Base-by-base conservation (phyloP, 116 monocot genomes). In the Posidonia oceanica region DNA sequence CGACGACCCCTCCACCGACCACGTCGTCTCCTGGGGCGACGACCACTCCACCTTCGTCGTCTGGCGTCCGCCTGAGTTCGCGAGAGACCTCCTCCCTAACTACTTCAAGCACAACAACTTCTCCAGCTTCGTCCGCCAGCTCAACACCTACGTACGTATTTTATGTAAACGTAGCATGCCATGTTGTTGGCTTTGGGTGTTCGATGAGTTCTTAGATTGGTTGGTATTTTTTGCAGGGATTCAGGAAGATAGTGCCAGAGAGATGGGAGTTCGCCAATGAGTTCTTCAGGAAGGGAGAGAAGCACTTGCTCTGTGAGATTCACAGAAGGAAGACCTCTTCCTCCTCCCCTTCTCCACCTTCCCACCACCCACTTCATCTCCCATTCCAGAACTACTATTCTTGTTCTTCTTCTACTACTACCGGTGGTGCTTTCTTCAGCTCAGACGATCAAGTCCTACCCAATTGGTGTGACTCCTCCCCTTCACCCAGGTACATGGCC, bases 31-130 rank as follows among this genome's bases (percentile, higher is more conserved):
- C 40, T 90, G 90, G 90, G 84, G 84, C 42, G 78, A 82, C 60
- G 82, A 86, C 59, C 40, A 68, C 38, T 76, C 86, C 61, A 86
- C 88, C 67, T 88, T 88, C 84, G 82, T 95, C 68, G 88, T 95
- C 3, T 88, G 88, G 88, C 70, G 84, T 8, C 95, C 91, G 3
- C 82, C 86, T 14, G 95, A 95, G 77, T 91, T 95, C 66, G 86
- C 95, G 2, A 78, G 86, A 11, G 91, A 95, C 69, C 75, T 95
- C 73, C 86, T 91, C 39, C 95, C 95, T 48, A 86, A 81, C 75
- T 88, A 82, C 75, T 95, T 95, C 88, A 95, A 95, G 80, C 95
- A 95, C 84, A 91, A 88, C 80, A 95, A 95, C 80, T 95, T 95
- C 95, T 95, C 91, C 78, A 82, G 80, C 80, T 95, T 95, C 82